phyloP scores from a whole-genome alignment of 306 rosid genomes.

The Corylus avellana region DNA sequence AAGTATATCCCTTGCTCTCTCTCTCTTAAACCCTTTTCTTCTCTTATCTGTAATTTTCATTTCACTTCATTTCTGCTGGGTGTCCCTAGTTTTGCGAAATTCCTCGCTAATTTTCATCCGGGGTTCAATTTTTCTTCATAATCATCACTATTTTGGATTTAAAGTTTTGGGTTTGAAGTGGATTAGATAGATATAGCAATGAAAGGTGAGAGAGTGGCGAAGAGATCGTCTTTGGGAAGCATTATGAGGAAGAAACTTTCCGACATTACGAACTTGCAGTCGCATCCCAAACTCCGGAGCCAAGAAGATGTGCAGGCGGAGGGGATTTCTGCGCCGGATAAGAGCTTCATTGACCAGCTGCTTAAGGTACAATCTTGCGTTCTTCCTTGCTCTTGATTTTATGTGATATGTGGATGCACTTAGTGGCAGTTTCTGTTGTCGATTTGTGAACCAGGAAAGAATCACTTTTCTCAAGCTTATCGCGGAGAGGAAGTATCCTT shows the following conservation, averaged over 20 bases:
- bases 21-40: constrained; percentile 4
- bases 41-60: neutral
- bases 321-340: constrained; percentile 15
- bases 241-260: constrained; percentile 69
- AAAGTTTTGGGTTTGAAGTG: neutral
- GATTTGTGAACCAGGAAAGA: constrained; percentile 62
- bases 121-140: neutral
- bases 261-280: constrained; percentile 66
- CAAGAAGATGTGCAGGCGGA: constrained; percentile 33
- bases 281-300: constrained; percentile 14
- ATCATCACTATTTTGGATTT: neutral
- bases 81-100: neutral
- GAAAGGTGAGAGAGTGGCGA: constrained; percentile 47
- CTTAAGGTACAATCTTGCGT: constrained; percentile 42
- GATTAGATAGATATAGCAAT: neutral
- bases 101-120: neutral
- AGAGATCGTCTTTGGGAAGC: constrained; percentile 58
- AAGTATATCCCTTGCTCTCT: neutral
- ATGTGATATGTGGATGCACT: constrained; percentile 2
- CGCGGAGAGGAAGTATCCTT: constrained; percentile 78
- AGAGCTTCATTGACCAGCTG: constrained; percentile 60
- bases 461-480: constrained; percentile 51
- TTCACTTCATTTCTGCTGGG: neutral
- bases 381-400: neutral
- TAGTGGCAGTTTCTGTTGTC: constrained; percentile 1